phyloP scores from a whole-genome alignment of 2,329 filamentous ascomycete species.

The Thyridium curvatum region DNA sequence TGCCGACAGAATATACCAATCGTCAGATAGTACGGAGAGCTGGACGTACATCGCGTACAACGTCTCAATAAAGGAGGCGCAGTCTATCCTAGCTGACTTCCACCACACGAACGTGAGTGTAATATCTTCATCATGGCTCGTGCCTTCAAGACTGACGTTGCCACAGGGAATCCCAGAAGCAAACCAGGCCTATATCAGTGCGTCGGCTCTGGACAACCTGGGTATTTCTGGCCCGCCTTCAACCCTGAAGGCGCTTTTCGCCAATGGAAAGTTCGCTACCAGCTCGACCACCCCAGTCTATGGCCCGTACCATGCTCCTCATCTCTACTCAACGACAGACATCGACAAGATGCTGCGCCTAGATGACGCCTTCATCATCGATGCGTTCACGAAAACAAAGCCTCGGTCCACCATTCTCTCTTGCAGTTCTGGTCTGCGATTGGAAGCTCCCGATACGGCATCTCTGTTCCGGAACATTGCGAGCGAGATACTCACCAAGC shows the following conservation, averaged over 20 bases:
- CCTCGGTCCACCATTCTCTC: constrained; percentile 45
- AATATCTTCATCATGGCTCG: neutral
- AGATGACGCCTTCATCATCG: constrained; percentile 28
- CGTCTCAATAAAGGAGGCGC: constrained; percentile 37
- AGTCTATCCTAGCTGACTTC: constrained; percentile 47
- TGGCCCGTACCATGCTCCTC: constrained; percentile 50
- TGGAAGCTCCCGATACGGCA: constrained; percentile 30
- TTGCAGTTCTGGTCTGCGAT: constrained; percentile 37
- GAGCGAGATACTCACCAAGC: constrained; percentile 43
- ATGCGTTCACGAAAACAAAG: constrained; percentile 32
- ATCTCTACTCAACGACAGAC: constrained; percentile 39
- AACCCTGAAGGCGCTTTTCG: constrained; percentile 33
- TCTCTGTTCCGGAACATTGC: constrained; percentile 35
- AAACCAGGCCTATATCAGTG: constrained; percentile 47
- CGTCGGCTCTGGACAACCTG: constrained; percentile 38
- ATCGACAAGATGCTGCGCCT: constrained; percentile 39
- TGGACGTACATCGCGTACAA: constrained; percentile 64
- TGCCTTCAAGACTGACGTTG: constrained; percentile 1
- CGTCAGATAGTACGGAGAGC: constrained; percentile 41
- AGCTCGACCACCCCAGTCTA: constrained; percentile 42
- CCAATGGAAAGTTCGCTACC: constrained; percentile 19
- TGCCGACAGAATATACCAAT: constrained; percentile 36
- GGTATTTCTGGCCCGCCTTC: constrained; percentile 49
- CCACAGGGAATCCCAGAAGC: constrained; percentile 34
- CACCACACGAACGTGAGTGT: constrained; percentile 43